Evolutionary conservation across 2,329 filamentous ascomycete genomes (phyloP), one percentile per base, ranked within the genome.

Genomic region (Colletotrichum australisinense): DNA sequence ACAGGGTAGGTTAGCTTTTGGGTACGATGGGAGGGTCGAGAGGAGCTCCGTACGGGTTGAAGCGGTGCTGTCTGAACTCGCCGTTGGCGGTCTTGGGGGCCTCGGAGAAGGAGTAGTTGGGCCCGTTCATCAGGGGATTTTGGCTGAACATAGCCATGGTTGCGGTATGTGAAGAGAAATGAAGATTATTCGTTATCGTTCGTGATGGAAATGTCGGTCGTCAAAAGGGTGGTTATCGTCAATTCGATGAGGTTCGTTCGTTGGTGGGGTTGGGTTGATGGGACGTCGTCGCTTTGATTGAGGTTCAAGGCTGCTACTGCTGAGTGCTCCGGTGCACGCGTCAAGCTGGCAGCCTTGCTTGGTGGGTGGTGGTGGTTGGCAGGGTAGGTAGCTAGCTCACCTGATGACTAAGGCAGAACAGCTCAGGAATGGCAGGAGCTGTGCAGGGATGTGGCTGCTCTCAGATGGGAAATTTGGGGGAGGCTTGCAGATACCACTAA

Each of bases 11-110:
- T 49, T 26, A 68, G 64, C 63, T 64, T 30, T 3, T 42, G 71
- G 60, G 16, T 19, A 74, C 2, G 3, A 16, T 59, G 26, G 26
- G 24, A 59, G 30, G n/a, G 26, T 22, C 38, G 24, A 11, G 67
- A 22, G 24, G 30, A 55, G 63, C 46, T 62, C 77, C 93, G 80
- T 90, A 98, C 95, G 96, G 95, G 86, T 98, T 95, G 87, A 98
- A 98, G 78, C 92, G 91, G 85, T 97, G 95, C 87, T 97, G 86
- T 78, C 89, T 88, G 74, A 87, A 86, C 80, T 90, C 89, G 76
- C 88, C 89, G 56, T 84, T 81, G 74, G 85, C 83, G 75, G 83
- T 83, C 81, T 86, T 87, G 80, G 90, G 90, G 66, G 87, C 84
- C 79, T 93, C 90, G 78, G 88, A 89, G 85, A 92, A 90, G 75